phyloP scores from a whole-genome alignment of 257 asterid genomes.

The Ajuga chamaepitys region DNA sequence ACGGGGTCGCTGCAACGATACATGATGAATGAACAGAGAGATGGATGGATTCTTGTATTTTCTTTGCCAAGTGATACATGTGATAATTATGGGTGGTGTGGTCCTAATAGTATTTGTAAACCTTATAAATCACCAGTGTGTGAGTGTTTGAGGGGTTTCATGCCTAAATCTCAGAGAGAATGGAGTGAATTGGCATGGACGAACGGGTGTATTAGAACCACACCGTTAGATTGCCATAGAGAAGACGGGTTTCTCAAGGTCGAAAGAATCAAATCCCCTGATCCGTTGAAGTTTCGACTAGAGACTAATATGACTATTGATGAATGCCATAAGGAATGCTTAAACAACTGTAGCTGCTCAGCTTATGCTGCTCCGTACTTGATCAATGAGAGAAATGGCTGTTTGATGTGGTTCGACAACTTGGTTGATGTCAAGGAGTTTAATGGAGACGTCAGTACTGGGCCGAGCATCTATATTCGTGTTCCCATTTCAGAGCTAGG shows the following conservation, averaged over 20 bases:
- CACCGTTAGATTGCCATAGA: neutral
- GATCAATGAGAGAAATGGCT: neutral
- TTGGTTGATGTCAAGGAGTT: slow-evolving; percentile 5
- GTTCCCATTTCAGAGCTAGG: slow-evolving; percentile 6
- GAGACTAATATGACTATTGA: neutral
- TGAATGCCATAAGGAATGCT: slow-evolving; percentile 11
- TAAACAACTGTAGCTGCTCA: slow-evolving; percentile 5
- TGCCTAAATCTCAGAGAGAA: slow-evolving; percentile 26
- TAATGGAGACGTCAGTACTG: neutral
- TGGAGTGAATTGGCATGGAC: slow-evolving; percentile 24
- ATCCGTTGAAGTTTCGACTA: neutral
- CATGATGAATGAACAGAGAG: neutral
- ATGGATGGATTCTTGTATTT: slow-evolving; percentile 4
- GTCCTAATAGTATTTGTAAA: slow-evolving; percentile 27
- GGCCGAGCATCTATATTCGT: neutral
- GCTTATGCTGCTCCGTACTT: slow-evolving; percentile 4
- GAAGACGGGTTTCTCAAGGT: slow-evolving; percentile 2
- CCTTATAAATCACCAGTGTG: slow-evolving; percentile 18
- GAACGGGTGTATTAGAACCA: slow-evolving; percentile 20
- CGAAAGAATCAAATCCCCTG: neutral
- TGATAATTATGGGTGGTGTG: slow-evolving; percentile 30
- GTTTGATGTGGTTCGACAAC: slow-evolving; percentile 14
- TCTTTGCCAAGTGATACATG: slow-evolving; percentile 22
- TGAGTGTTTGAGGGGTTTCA: slow-evolving; percentile 31
- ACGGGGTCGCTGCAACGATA: neutral